Percentiles rank a stretch among this genome's conserved stretches.
Conservation (phyloP, 2,329 filamentous ascomycete genomes). For the Helicocarpus griseus region DNA sequence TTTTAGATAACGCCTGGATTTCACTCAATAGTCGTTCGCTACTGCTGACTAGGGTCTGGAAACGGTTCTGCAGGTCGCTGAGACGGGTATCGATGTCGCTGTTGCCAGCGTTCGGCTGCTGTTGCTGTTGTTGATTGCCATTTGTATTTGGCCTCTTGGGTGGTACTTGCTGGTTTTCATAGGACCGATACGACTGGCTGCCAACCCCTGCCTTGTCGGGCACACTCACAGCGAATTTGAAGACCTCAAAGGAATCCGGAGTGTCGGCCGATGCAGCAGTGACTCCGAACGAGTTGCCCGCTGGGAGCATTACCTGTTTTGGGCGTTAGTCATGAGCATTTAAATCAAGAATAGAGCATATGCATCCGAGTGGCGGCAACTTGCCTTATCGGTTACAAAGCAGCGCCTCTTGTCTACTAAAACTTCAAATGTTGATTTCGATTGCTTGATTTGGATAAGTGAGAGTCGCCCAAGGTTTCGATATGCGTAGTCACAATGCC, state of each 20-base stretch:
- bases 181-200: slow-evolving; percentile 2
- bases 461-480: slow-evolving; percentile 83
- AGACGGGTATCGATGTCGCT: slow-evolving; percentile 26
- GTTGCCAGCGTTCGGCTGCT: slow-evolving; percentile 19
- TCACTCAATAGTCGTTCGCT: slow-evolving; percentile 46
- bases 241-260: slow-evolving; percentile 89
- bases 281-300: slow-evolving; percentile 76
- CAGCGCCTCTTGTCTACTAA: slow-evolving; percentile 70
- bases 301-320: slow-evolving; percentile 61
- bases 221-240: slow-evolving; percentile 69
- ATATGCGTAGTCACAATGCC: slow-evolving; percentile 83
- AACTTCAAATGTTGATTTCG: slow-evolving; percentile 59
- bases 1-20: slow-evolving; percentile 42
- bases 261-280: slow-evolving; percentile 82
- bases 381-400: slow-evolving; percentile 65
- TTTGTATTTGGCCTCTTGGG: slow-evolving; percentile 23
- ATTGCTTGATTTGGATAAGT: slow-evolving; percentile 64
- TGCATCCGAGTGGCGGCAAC: slow-evolving; percentile 2
- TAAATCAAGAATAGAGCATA: not conserved
- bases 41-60: slow-evolving; percentile 55
- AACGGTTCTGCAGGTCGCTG: slow-evolving; percentile 58
- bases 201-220: slow-evolving; percentile 13
- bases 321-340: slow-evolving; percentile 13
- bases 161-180: slow-evolving; percentile 13
- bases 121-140: slow-evolving; percentile 23